Evolutionary conservation across 306 rosid species (phyloP).

Genomic region (Mimosa bimucronata): DNA sequence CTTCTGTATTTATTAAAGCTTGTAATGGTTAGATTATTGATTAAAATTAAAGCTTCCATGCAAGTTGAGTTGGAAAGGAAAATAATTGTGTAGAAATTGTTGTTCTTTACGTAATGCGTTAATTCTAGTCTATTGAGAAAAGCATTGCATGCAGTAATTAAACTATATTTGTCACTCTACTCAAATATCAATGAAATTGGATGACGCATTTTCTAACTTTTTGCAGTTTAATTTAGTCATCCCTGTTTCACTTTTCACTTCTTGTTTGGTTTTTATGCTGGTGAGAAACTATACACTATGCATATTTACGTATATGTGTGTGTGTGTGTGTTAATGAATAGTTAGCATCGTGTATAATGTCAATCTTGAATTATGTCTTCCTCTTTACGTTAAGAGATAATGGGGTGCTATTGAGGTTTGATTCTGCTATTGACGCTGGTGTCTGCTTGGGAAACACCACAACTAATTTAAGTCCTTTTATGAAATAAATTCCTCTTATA

Average conservation of each 20-base stretch:
- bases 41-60: neutral
- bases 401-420: neutral
- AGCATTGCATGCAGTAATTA: neutral
- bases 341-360: too few relatives aligned
- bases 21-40: neutral
- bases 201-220: neutral
- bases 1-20: neutral
- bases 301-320: too few relatives aligned
- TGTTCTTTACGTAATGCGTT: neutral
- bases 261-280: neutral
- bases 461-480: too few relatives aligned
- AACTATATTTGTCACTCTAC: neutral
- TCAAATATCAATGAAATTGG: neutral
- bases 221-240: neutral
- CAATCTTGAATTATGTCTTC: too few relatives aligned
- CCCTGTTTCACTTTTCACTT: neutral
- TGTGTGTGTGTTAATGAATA: too few relatives aligned
- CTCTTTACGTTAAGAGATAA: too few relatives aligned
- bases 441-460: too few relatives aligned
- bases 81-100: slow-evolving; percentile 20
- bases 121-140: neutral
- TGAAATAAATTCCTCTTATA: too few relatives aligned
- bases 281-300: neutral
- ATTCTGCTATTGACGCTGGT: neutral
- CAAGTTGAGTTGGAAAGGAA: slow-evolving; percentile 39